phyloP scores from a whole-genome alignment of 805 yeast species.

The Hanseniaspora valbyensis region DNA sequence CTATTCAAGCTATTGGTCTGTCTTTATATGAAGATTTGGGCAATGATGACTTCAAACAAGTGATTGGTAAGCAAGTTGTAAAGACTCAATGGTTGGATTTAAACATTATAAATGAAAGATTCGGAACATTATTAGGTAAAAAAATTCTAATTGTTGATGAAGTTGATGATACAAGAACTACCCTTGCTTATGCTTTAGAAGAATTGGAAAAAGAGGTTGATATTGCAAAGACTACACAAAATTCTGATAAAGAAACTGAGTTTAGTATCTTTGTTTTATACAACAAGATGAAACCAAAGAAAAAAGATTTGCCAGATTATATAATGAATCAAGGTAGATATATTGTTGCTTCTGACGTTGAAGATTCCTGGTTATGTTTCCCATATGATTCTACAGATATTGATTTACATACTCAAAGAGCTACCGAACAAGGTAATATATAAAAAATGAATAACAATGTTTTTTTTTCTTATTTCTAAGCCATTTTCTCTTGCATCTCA shows the following conservation, averaged over 20 bases:
- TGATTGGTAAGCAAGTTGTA: slow-evolving; percentile 66
- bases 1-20: slow-evolving; percentile 60
- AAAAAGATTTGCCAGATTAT: slow-evolving; percentile 55
- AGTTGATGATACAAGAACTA: slow-evolving; percentile 87
- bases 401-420: slow-evolving; percentile 58
- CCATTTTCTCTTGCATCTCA: slow-evolving; percentile 37
- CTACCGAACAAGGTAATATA: slow-evolving; percentile 56
- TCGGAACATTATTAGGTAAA: slow-evolving; percentile 70
- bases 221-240: slow-evolving; percentile 1
- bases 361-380: slow-evolving; percentile 76
- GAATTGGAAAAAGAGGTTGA: slow-evolving; percentile 52
- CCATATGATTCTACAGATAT: slow-evolving; percentile 85
- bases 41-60: slow-evolving; percentile 34
- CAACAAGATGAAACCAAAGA: slow-evolving; percentile 72
- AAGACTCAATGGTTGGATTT: slow-evolving; percentile 89
- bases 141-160: slow-evolving; percentile 75
- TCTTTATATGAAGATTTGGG: slow-evolving; percentile 52
- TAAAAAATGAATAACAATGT: slow-evolving; percentile 19
- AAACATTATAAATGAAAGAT: slow-evolving; percentile 55
- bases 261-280: slow-evolving; percentile 73
- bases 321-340: slow-evolving; percentile 57
- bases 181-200: slow-evolving; percentile 69
- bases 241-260: slow-evolving; percentile 43
- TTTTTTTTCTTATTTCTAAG: neutral
- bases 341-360: slow-evolving; percentile 61